These are phyloP conservation scores for Berkeleyomyces basicola DNA, from an alignment of 2,329 filamentous ascomycete genomes.

Conservation along the genomic window DNA sequence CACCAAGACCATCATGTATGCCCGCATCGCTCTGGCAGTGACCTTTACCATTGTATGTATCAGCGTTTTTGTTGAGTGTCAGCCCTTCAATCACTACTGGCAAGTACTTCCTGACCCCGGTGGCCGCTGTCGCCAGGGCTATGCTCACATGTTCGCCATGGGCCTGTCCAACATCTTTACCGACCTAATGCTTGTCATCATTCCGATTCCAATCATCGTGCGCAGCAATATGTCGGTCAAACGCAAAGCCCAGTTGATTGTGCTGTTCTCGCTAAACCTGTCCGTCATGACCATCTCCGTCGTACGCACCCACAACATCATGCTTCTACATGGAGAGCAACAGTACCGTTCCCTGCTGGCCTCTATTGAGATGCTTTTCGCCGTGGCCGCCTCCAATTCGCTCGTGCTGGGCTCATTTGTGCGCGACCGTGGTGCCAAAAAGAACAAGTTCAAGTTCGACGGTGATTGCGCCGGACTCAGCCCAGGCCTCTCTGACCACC, in stretches of 20 bases:
- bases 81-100: constrained; percentile 58
- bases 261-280: constrained; percentile 73
- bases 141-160: constrained; percentile 76
- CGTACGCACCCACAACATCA: constrained; percentile 66
- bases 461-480: constrained; percentile 10
- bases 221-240: constrained; percentile 58
- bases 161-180: constrained; percentile 78
- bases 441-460: constrained; percentile 54
- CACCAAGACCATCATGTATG: constrained; percentile 49
- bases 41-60: constrained; percentile 72
- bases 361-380: constrained; percentile 78
- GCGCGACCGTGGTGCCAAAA: constrained; percentile 78
- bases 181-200: constrained; percentile 71
- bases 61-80: constrained; percentile 70
- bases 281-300: constrained; percentile 63
- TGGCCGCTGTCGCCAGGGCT: constrained; percentile 69
- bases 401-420: constrained; percentile 87
- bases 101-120: constrained; percentile 77
- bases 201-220: constrained; percentile 78
- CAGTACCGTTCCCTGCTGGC: constrained; percentile 80
- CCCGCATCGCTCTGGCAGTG: constrained; percentile 57
- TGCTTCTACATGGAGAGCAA: constrained; percentile 54
- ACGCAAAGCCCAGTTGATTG: constrained; percentile 61
- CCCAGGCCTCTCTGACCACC: constrained; percentile 2
- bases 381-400: constrained; percentile 72